These are phyloP conservation scores for Lumnitzera racemosa DNA, from an alignment of 345 rosid genomes.

Conservation along the genomic window DNA sequence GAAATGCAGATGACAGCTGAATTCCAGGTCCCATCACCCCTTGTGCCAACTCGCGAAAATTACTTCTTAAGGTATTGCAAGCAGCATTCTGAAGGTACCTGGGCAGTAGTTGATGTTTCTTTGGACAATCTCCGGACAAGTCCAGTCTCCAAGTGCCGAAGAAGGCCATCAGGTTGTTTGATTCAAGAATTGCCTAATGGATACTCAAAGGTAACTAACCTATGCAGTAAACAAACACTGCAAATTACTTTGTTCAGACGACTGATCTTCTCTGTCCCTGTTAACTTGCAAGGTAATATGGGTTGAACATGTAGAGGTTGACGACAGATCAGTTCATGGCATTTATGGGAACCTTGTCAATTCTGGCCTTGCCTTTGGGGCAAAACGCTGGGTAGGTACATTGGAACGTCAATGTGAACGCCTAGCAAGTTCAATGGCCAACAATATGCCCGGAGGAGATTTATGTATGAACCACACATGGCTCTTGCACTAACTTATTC, in stretches of 20 bases:
- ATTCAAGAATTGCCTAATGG: conserved; percentile 90
- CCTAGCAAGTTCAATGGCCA: conserved; percentile 81
- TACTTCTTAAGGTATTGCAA: conserved; percentile 88
- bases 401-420: conserved; percentile 90
- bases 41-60: conserved; percentile 77
- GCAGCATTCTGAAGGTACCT: conserved; percentile 63
- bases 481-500: neutral
- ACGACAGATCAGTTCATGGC: conserved; percentile 62
- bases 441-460: conserved; percentile 70
- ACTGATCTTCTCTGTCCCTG: too few relatives aligned
- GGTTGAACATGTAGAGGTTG: conserved; percentile 86
- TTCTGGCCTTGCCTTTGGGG: conserved; percentile 78
- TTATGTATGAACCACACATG: conserved; percentile 35
- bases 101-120: conserved; percentile 97
- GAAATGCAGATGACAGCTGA: conserved; percentile 75
- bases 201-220: conserved; percentile 66
- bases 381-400: conserved; percentile 85
- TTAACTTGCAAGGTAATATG: conserved; percentile 49
- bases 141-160: conserved; percentile 42
- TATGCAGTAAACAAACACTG: neutral
- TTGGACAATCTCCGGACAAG: conserved; percentile 57
- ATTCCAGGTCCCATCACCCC: conserved; percentile 86
- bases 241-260: too few relatives aligned
- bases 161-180: conserved; percentile 93
- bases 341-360: conserved; percentile 54